Conservation (phyloP, 148 eudicot genomes). For the Heliosperma pusillum region DNA sequence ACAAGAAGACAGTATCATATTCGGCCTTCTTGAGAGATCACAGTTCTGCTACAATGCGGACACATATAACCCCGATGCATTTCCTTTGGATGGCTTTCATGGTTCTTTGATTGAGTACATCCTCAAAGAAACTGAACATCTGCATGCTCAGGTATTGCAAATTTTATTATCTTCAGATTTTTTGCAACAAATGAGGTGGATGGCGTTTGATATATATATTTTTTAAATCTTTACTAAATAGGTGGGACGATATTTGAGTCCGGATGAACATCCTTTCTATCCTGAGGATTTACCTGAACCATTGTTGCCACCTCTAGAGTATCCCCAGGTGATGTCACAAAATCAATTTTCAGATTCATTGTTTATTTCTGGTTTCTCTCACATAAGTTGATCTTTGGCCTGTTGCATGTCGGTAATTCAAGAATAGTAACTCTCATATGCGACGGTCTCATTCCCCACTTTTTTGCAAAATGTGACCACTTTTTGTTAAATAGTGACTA, state of each 20-base stretch:
- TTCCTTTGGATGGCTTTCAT: constrained; percentile 57
- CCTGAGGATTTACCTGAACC: constrained; percentile 71
- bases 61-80: constrained; percentile 72
- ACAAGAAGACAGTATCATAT: constrained; percentile 96
- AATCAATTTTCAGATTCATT: not conserved
- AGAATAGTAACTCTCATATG: too few relatives aligned
- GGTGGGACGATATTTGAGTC: constrained; percentile 90
- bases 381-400: constrained; percentile 1
- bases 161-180: not conserved
- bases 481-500: too few relatives aligned
- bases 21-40: constrained; percentile 84
- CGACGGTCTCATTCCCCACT: too few relatives aligned
- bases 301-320: constrained; percentile 69
- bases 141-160: constrained; percentile 70
- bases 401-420: not conserved
- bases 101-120: constrained; percentile 82
- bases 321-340: constrained; percentile 59
- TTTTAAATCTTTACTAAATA: constrained; percentile 20
- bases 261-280: constrained; percentile 95
- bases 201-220: constrained; percentile 15
- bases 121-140: constrained; percentile 83
- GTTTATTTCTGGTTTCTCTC: not conserved
- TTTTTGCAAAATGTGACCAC: too few relatives aligned
- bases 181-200: constrained; percentile 1
- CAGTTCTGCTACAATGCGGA: constrained; percentile 78